Evolutionary conservation across 768 basidiomycete genomes (phyloP).

Genomic region (Lactarius quietus): DNA sequence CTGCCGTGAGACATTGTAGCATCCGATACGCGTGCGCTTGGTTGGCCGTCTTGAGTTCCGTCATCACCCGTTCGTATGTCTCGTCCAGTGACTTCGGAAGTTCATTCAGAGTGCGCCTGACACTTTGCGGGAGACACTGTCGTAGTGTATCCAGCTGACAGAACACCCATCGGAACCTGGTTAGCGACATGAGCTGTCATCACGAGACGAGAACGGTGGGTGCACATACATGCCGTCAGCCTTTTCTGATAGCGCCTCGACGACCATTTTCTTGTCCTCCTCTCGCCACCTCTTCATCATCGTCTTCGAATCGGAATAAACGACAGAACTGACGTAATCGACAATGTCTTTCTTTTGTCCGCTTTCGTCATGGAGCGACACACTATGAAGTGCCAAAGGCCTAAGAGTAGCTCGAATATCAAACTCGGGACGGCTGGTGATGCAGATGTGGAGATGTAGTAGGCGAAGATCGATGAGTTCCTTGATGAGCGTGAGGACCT

Average conservation of each 20-base stretch:
- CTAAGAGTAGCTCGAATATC: background rate
- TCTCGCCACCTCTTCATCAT: background rate
- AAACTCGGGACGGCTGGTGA: background rate
- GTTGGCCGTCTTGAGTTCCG: background rate
- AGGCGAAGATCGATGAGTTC: background rate
- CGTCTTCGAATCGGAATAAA: background rate
- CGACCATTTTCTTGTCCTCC: background rate
- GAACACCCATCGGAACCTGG: background rate
- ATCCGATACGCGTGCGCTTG: background rate
- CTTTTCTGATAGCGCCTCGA: background rate
- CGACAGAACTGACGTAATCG: background rate
- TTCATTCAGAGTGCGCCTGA: background rate
- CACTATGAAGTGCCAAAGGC: background rate
- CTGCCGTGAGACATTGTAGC: background rate
- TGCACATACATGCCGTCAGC: background rate
- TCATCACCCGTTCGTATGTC: background rate
- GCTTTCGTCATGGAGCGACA: background rate
- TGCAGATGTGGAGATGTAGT: background rate
- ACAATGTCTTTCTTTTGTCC: background rate
- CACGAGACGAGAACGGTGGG: background rate
- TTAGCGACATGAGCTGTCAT: background rate
- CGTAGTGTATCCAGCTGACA: background rate
- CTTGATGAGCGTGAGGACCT: background rate
- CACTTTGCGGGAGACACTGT: background rate
- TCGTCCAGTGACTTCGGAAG: background rate